Base-by-base conservation (phyloP, 345 rosid species). In the Boechera divaricarpa region DNA sequence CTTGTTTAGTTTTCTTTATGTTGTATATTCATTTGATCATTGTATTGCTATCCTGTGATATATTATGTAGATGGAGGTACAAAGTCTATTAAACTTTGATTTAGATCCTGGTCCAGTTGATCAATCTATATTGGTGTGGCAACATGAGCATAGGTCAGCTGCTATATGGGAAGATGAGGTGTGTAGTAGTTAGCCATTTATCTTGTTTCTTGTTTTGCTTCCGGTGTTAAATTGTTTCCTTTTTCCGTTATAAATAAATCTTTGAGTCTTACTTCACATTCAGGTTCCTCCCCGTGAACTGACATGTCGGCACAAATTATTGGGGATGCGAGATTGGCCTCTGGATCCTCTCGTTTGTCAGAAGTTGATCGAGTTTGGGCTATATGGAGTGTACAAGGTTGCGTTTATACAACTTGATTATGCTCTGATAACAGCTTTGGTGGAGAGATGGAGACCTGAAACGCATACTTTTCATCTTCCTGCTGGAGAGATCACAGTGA, bases 391-490 rank as follows among this genome's bases (percentile, higher is more conserved):
- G 33, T 87, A 90, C 77, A 85, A 80, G 83, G 90, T 90, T 71
- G 96, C 93, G 21, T 88, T 90, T 78, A 84, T 88, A 64, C 83
- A 83, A 72, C 74, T 88, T 44, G 91, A 90, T 60, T 88, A 86
- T 65, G 88, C 87, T 9, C 85, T 90, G 11, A 87, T 90, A 59
- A 88, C 96, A 48, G 96, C 91, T 28, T 51, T 88, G 26, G 91
- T 87, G n/a, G 96, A 90, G 85, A 85, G 96, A 72, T 90, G 96
- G 93, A 87, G 96, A 76, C 85, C 82, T 54, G 96, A 88, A 73
- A 88, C 93, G 6, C 87, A 89, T 67, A 87, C 89, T 3, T 91
- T 89, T 72, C 92, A 89, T 82, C 84, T 89, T 63, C 83, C 82
- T 44, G 94, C 84, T 62, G 97, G 97, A 82, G 94, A 89, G 80